These are phyloP conservation scores for Takakia lepidozioides DNA, from an alignment of 225 moss, liverwort and hornwort genomes.

Conservation along the genomic window DNA sequence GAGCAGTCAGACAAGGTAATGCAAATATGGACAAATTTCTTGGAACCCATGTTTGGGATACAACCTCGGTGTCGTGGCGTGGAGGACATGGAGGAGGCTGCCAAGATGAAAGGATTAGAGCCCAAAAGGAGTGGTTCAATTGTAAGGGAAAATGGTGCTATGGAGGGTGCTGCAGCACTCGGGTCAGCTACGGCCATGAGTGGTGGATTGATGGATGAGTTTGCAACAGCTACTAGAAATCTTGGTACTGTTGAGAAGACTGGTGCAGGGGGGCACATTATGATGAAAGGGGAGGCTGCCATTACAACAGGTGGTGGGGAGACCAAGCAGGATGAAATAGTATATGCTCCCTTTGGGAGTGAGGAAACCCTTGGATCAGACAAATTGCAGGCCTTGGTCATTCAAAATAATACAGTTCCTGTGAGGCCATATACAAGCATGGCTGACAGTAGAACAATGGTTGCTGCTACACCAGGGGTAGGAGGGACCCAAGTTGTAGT, in stretches of 20 bases:
- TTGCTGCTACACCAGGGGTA: conserved; percentile 1
- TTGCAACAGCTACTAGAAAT: conserved; percentile 7
- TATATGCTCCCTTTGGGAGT: conserved; percentile 4
- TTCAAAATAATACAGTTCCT: conserved; percentile 1
- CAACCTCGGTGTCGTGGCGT: conserved; percentile 21
- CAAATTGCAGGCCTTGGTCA: conserved; percentile 4
- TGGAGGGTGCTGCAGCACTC: conserved; percentile 23
- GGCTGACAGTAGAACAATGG: conserved; percentile 12
- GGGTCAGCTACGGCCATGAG: conserved; percentile 17
- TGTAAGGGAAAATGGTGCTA: conserved; percentile 21
- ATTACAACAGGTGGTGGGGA: conserved; percentile 8
- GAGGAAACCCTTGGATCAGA: not conserved
- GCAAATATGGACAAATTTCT: conserved; percentile 48
- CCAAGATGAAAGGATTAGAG: conserved; percentile 9
- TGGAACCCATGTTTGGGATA: conserved; percentile 76
- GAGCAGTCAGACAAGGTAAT: conserved; percentile 66
- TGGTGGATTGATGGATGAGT: conserved; percentile 2
- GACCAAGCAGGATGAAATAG: not conserved
- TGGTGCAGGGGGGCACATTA: conserved; percentile 1
- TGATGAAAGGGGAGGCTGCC: conserved; percentile 9
- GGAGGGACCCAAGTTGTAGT: too few relatives aligned
- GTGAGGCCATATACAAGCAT: conserved; percentile 7
- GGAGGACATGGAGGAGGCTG: conserved; percentile 23
- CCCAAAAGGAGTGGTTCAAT: conserved; percentile 10
- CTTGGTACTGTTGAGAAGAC: conserved; percentile 1